Conservation (phyloP, 31 red algal species). For the Asparagopsis taxiformis region DNA sequence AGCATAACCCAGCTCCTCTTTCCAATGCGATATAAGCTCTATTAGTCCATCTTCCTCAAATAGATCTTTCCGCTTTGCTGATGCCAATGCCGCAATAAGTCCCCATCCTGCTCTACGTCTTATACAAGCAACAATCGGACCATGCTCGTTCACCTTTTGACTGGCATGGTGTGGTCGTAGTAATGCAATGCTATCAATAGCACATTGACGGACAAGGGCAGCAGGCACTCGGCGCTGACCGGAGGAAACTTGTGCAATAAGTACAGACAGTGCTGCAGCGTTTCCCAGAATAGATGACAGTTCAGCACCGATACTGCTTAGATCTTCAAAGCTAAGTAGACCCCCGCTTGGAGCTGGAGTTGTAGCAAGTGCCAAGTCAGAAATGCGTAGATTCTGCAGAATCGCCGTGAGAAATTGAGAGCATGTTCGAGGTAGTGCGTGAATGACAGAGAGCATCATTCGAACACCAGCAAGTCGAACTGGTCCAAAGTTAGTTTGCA, state of each 20-base stretch:
- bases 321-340: conserved; percentile 2
- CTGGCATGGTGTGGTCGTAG: conserved; percentile 45
- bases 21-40: conserved; percentile 49
- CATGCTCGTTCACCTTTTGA: conserved; percentile 1
- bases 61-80: conserved; percentile 31
- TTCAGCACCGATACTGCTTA: conserved; percentile 29
- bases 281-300: conserved; percentile 59
- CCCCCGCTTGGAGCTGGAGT: conserved; percentile 3
- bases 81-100: conserved; percentile 38
- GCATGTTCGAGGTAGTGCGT: conserved; percentile 54
- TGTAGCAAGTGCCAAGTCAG: conserved; percentile 55
- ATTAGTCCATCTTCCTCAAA: conserved; percentile 41
- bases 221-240: conserved; percentile 40
- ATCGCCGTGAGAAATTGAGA: conserved; percentile 54
- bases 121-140: conserved; percentile 8
- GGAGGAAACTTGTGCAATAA: conserved; percentile 48
- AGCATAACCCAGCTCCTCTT: conserved; percentile 49
- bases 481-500: conserved; percentile 24
- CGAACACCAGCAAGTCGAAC: conserved; percentile 35
- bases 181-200: conserved; percentile 46
- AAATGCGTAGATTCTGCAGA: conserved; percentile 70
- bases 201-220: conserved; percentile 41
- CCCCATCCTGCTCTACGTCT: conserved; percentile 66
- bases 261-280: conserved; percentile 51
- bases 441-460: conserved; percentile 30